These are phyloP conservation scores for Immersiporthe knoxdaviesiana DNA, from an alignment of 2,329 filamentous ascomycete species.

Conservation along the genomic window DNA sequence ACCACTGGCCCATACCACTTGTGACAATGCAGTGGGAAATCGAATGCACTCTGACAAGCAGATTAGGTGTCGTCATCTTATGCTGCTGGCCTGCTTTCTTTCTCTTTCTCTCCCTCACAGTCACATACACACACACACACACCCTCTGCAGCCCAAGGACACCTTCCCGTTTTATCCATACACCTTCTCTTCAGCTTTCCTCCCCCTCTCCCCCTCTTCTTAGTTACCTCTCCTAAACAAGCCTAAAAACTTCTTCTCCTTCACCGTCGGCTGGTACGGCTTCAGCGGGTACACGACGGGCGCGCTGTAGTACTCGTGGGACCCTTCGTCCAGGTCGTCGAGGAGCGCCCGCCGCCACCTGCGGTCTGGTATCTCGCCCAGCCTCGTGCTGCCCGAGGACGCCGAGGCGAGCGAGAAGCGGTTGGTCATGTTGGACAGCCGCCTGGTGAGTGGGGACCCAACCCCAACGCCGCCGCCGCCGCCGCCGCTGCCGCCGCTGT, in stretches of 20 bases:
- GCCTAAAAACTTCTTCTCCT: constrained; percentile 37
- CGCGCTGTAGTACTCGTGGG: constrained; percentile 39
- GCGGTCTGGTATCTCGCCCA: constrained; percentile 41
- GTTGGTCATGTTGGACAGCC: constrained; percentile 28
- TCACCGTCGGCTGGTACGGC: constrained; percentile 36
- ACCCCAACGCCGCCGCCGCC: no score
- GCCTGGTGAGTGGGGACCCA: constrained; percentile 6
- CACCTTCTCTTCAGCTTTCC: background rate
- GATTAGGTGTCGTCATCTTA: no score
- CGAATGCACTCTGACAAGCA: no score
- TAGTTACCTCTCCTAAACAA: constrained; percentile 34
- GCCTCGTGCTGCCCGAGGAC: constrained; percentile 40
- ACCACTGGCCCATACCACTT: background rate
- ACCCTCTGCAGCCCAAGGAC: background rate
- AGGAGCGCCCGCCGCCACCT: constrained; percentile 33
- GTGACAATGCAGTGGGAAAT: no score
- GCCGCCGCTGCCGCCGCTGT: background rate
- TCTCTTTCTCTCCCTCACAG: background rate
- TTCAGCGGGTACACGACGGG: constrained; percentile 39
- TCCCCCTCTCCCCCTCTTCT: no score
- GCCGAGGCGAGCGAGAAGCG: constrained; percentile 39
- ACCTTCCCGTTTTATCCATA: background rate
- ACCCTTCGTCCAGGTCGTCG: constrained; percentile 26
- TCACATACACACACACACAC: background rate
- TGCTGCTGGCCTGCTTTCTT: background rate